These are phyloP conservation scores for Tetracentron sinense DNA, from an alignment of 164 flowering plant species.

Conservation along the genomic window DNA sequence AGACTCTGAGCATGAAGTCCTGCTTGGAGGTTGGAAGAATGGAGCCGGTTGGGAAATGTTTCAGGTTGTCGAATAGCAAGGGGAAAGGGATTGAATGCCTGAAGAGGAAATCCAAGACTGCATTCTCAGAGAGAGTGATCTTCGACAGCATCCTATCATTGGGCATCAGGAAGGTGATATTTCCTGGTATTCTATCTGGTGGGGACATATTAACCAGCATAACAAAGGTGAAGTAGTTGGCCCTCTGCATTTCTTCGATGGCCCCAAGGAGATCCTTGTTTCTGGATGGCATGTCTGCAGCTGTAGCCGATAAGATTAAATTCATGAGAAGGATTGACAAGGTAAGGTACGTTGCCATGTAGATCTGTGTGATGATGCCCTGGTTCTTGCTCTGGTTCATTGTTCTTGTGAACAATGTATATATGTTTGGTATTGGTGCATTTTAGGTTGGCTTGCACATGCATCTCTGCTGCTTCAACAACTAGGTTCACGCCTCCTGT, in stretches of 20 bases:
- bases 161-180: constrained; percentile 87
- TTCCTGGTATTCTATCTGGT: constrained; percentile 30
- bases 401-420: constrained; percentile 4
- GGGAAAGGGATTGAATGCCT: constrained; percentile 75
- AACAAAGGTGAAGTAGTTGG: constrained; percentile 73
- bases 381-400: neutral
- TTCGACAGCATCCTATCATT: constrained; percentile 50
- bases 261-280: constrained; percentile 41
- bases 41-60: constrained; percentile 59
- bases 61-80: constrained; percentile 49
- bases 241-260: constrained; percentile 61
- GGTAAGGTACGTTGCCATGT: constrained; percentile 17
- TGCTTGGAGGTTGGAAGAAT: constrained; percentile 49
- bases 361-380: neutral
- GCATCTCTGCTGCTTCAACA: constrained; percentile 36
- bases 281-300: constrained; percentile 6
- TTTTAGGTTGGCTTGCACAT: constrained; percentile 30
- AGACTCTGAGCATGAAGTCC: constrained; percentile 34
- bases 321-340: constrained; percentile 18
- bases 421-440: constrained; percentile 4
- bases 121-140: constrained; percentile 18
- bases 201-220: constrained; percentile 67
- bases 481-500: constrained; percentile 30
- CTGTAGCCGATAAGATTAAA: constrained; percentile 19
- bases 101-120: constrained; percentile 46